Base-by-base conservation (phyloP, 2,329 filamentous ascomycete species). In the Pseudogymnoascus sp. region DNA sequence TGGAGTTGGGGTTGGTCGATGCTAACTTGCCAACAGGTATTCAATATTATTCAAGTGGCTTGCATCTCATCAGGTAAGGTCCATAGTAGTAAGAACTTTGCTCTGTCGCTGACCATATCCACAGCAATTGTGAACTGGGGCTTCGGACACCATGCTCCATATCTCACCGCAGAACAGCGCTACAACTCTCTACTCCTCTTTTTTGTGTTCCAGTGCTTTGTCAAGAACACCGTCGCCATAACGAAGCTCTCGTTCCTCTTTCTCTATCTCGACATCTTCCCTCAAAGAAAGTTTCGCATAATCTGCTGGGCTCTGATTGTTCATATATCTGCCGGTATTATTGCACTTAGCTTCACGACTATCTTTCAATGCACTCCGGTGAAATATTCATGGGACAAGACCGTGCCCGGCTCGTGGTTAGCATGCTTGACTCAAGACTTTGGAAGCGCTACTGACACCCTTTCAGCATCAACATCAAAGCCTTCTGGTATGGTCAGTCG, bases 181-280 rank as follows among this genome's bases (percentile, higher is more conserved):
- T 64, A 61, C 37, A 61, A 64, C 57, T 18, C 63, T 8, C 63
- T 61, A 34, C 62, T 62, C 22, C 61, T 63, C 11, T 64, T 63
- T 38, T 63, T 62, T 28, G 41, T 47, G 20, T 47, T 47, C 22
- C 41, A 47, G 14, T 47, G 41, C 41, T 28, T 47, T 6, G 41
- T 47, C 22, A 47, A 47, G 7, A 47, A 47, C 22, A 61, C 64
- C 3, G 62, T 64, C 16, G 59, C 61, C 20, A 59, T 65, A 28
- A 62, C 64, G 22, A 65, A 65, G 58, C 41, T 65, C 11, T 63
- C 50, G 20, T 57, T 65, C 35, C 54, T 65, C 20, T 58, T 58
- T 18, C 58, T 65, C 22, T 65, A 65, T 32, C 59, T 64, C 16
- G 60, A 63, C 28, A 62, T 65, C 9, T 65, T 65, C 25, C 58